Base-by-base conservation (phyloP, 163 green algal species). In the Scenedesmus sp. region DNA sequence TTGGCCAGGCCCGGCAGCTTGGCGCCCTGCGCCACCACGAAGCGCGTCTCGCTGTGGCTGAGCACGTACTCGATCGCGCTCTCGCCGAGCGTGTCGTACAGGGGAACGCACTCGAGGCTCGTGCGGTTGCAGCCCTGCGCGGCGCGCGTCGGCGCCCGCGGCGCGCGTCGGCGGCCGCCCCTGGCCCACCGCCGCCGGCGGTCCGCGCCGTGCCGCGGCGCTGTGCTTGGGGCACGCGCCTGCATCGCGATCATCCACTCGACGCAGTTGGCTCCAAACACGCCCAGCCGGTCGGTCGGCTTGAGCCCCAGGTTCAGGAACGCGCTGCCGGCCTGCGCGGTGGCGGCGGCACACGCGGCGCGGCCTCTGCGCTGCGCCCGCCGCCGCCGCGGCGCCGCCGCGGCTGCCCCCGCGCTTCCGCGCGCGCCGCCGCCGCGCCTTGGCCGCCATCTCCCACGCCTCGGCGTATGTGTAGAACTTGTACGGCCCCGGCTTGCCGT, bases 11-110 rank as follows among this genome's bases (percentile, higher is more conserved):
- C 39, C 11, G 48, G 14, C 33, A 84, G 53, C 63, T 84, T 84
- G 39, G 18, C 28, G 34, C 60, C 64, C 42, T 63, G 47, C 17
- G 77, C 66, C 50, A 93, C 89, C 1, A 95, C 80, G 28, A 89
- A 66, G 36, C 39, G 87, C 10, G 86, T 64, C 67, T 92, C 90
- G 22, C 89, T 87, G 58, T 99, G 95, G 48, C 90, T 91, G 47
- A 96, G 78, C 57, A 98, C 97, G 87, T 95, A 98, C 86, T 97
- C 93, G 11, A 99, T 89, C 2, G 94, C 94, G 13, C 92, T 89
- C 82, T 96, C 94, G 14, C 96, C 96, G 42, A 99, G 89, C 0
- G 91, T 94, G 79, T 98, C 95, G 77, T 99, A 99, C 53, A 98
- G 87, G 6, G 95, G 95, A 48, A 98, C 94, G 70, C 89, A 93